Conservation (phyloP, 2,329 filamentous ascomycete genomes). For the Calonectria pseudoturangicola region DNA sequence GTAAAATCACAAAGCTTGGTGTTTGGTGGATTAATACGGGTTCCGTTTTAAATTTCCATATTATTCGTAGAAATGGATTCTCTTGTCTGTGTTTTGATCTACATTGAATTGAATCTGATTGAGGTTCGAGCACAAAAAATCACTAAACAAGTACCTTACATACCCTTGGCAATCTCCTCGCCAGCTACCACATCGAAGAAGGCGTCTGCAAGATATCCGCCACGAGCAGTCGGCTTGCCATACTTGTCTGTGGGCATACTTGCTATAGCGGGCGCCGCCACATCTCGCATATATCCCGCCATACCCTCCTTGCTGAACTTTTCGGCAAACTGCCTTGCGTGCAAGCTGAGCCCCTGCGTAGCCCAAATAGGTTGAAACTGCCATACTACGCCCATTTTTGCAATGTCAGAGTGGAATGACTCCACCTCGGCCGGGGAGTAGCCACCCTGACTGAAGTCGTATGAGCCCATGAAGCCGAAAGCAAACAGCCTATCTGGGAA, state of each 20-base stretch:
- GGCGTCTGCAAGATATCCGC: conserved; percentile 12
- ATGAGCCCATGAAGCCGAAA: conserved; percentile 1
- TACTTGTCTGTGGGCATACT: conserved; percentile 16
- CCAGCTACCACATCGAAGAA: conserved; percentile 15
- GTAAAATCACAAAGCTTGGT: neutral
- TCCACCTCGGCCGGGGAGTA: conserved; percentile 51
- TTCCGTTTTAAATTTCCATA: too few species aligned
- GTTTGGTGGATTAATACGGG: neutral
- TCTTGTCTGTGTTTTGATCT: too few species aligned
- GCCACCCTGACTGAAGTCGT: conserved; percentile 1
- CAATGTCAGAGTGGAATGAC: conserved; percentile 13
- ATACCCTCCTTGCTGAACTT: conserved; percentile 12
- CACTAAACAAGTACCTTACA: neutral
- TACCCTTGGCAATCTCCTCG: conserved; percentile 4
- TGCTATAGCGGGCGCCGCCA: conserved; percentile 7
- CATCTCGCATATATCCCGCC: conserved; percentile 9
- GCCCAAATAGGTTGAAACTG: conserved; percentile 20
- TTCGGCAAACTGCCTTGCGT: conserved; percentile 3
- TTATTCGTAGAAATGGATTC: too few species aligned
- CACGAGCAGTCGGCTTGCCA: conserved; percentile 6
- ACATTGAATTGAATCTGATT: neutral
- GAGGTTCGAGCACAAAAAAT: neutral
- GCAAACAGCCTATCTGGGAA: conserved; percentile 17
- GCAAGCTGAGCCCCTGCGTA: neutral
- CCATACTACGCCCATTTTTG: conserved; percentile 16